These are phyloP conservation scores for Erucastrum elatum DNA, from an alignment of 345 rosid species.

Conservation along the genomic window DNA sequence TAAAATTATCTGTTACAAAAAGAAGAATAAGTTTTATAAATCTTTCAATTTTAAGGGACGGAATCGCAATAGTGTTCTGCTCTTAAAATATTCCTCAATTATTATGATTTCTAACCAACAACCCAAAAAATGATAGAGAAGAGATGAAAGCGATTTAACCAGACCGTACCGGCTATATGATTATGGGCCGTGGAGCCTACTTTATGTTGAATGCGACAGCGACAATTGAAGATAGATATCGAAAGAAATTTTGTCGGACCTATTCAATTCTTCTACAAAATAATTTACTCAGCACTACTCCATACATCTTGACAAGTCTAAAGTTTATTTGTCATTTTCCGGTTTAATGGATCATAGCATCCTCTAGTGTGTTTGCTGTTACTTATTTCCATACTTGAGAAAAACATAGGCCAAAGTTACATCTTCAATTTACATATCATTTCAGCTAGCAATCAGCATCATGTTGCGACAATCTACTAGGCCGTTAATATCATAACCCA, in stretches of 20 bases:
- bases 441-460: neutral
- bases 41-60: neutral
- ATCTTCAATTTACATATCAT: neutral
- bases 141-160: conserved; percentile 16
- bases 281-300: neutral
- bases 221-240: conserved; percentile 24
- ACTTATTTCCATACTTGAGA: neutral
- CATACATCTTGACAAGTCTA: neutral
- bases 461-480: neutral
- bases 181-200: conserved; percentile 46
- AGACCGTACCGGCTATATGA: conserved; percentile 40
- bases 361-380: neutral
- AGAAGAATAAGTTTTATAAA: neutral
- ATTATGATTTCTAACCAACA: conserved; percentile 8
- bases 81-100: neutral
- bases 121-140: conserved; percentile 15
- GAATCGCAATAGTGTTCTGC: neutral
- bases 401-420: neutral
- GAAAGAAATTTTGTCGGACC: conserved; percentile 36
- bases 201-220: conserved; percentile 35
- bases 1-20: neutral
- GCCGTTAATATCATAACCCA: conserved; percentile 6
- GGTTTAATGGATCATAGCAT: neutral
- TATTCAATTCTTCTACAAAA: neutral
- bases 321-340: conserved; percentile 5